These are phyloP conservation scores for Penicillium waksmanii DNA, from an alignment of 495 filamentous ascomycete genomes.

Conservation along the genomic window DNA sequence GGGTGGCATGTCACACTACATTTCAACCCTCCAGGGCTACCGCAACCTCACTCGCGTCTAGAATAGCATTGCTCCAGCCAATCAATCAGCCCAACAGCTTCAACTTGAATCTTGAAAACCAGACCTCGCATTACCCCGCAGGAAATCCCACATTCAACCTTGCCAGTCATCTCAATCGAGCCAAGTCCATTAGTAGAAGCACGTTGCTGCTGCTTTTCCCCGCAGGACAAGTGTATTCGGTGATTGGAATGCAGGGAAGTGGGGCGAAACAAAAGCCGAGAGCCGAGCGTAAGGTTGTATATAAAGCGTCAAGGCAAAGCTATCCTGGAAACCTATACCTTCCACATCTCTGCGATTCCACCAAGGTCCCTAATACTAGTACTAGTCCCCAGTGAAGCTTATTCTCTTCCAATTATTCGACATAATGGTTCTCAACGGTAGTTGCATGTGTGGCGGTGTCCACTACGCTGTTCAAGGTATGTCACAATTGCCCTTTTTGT, in stretches of 20 bases:
- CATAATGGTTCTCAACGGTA: conserved; percentile 41
- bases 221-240: not conserved
- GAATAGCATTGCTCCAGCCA: not conserved
- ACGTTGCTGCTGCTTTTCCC: not conserved
- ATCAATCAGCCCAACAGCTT: not conserved
- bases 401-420: conserved; percentile 1
- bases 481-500: not conserved
- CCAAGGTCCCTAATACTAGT: conserved; percentile 20
- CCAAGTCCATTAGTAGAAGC: not conserved
- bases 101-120: too few species aligned
- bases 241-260: conserved; percentile 11
- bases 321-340: too few species aligned
- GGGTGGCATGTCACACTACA: too few species aligned
- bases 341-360: conserved; percentile 20
- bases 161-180: not conserved
- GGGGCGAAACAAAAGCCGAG: conserved; percentile 16
- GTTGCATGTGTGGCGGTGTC: conserved; percentile 47
- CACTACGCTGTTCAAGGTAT: conserved; percentile 39
- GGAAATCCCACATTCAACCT: not conserved
- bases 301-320: not conserved
- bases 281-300: conserved; percentile 1
- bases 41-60: not conserved
- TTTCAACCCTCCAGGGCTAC: too few species aligned
- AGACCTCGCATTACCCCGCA: not conserved
- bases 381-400: not conserved